Evolutionary conservation across 176 grass and related monocot genomes (phyloP).

Genomic region (Triticum turgidum): DNA sequence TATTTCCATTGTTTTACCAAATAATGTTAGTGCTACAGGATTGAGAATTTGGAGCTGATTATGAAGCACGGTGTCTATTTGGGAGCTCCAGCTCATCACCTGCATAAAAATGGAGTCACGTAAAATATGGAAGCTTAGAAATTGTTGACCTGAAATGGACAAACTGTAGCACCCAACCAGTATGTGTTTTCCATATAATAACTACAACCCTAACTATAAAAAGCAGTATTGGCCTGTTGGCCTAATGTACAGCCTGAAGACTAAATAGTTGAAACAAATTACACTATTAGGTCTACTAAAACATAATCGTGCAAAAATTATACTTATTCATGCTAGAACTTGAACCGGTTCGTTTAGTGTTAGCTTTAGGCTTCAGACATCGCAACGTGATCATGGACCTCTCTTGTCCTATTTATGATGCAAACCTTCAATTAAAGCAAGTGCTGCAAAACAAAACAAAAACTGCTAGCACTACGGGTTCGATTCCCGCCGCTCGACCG

Average conservation of each 20-base stretch:
- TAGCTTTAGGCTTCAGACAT: not conserved
- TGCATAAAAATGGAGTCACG: slow-evolving; percentile 18
- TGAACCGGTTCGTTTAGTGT: not conserved
- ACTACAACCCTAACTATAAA: not conserved
- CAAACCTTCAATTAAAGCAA: too few relatives aligned
- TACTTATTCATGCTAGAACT: slow-evolving; percentile 3
- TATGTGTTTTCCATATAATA: slow-evolving; percentile 13
- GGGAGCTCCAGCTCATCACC: slow-evolving; percentile 98
- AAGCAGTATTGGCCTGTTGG: not conserved
- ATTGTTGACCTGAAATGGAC: not conserved
- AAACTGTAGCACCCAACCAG: not conserved
- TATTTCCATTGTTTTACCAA: too few relatives aligned
- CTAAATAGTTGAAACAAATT: not conserved
- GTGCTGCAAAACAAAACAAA: too few relatives aligned
- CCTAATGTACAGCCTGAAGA: not conserved
- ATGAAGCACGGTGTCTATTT: too few relatives aligned
- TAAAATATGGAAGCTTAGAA: not conserved
- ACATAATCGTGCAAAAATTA: slow-evolving; percentile 8
- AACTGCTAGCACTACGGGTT: too few relatives aligned
- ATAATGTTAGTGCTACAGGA: too few relatives aligned
- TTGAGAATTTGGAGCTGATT: too few relatives aligned
- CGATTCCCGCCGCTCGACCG: too few relatives aligned
- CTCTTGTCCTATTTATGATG: too few relatives aligned
- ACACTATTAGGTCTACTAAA: not conserved
- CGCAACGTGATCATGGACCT: not conserved